phyloP scores from a whole-genome alignment of 345 rosid species.

The Erucastrum elatum region DNA sequence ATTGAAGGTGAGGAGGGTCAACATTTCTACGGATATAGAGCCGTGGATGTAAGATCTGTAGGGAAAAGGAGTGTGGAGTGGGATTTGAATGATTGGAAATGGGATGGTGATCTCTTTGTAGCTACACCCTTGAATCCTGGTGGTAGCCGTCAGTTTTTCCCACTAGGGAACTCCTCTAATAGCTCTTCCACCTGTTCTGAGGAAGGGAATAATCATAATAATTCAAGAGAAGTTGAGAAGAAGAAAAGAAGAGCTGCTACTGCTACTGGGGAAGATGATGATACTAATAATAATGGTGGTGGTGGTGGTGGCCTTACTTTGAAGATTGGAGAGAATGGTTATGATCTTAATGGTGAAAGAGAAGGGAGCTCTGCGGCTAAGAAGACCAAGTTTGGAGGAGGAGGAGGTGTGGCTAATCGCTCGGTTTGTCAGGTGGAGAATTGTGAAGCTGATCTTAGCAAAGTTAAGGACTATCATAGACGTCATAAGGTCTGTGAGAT shows the following conservation, averaged over 20 bases:
- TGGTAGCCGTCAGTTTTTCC: slow-evolving; percentile 55
- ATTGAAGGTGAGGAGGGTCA: slow-evolving; percentile 59
- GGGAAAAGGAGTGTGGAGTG: slow-evolving; percentile 78
- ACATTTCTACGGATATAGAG: slow-evolving; percentile 55
- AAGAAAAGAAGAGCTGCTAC: slow-evolving; percentile 76
- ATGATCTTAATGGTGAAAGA: slow-evolving; percentile 42
- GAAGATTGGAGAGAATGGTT: slow-evolving; percentile 73
- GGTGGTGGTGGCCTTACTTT: slow-evolving; percentile 58
- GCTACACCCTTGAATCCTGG: slow-evolving; percentile 68
- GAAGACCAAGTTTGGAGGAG: slow-evolving; percentile 68
- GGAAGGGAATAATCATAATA: slow-evolving; percentile 50
- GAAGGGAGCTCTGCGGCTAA: slow-evolving; percentile 64
- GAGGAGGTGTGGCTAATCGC: slow-evolving; percentile 56
- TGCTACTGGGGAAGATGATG: slow-evolving; percentile 54
- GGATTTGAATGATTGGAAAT: slow-evolving; percentile 95
- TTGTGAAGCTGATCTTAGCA: slow-evolving; percentile 92
- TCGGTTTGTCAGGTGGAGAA: slow-evolving; percentile 92
- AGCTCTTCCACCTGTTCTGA: slow-evolving; percentile 86
- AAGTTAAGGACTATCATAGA: slow-evolving; percentile 93
- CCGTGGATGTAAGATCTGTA: slow-evolving; percentile 48
- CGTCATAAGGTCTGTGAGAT: slow-evolving; percentile 95
- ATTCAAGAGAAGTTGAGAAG: slow-evolving; percentile 48
- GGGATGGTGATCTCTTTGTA: slow-evolving; percentile 96
- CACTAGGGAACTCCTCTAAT: slow-evolving; percentile 73
- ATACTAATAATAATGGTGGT: slow-evolving; percentile 45